phyloP scores from a whole-genome alignment of 352 stramenopile genomes.

The Globisporangium rhizosaccharum region DNA sequence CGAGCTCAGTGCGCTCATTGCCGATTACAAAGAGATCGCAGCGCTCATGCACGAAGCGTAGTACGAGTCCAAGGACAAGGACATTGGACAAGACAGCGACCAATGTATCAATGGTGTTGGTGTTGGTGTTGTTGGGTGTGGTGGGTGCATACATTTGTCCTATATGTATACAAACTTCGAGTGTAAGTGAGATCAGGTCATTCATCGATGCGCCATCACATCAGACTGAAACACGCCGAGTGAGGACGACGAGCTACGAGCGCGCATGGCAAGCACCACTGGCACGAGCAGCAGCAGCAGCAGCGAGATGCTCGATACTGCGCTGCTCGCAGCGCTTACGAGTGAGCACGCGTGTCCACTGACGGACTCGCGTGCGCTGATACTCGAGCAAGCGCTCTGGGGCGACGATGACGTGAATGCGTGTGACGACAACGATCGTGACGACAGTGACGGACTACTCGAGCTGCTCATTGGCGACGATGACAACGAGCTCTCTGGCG shows the following conservation, averaged over 20 bases:
- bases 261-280: background rate
- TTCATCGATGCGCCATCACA: background rate
- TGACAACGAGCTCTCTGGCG: background rate
- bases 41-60: slow-evolving; percentile 48
- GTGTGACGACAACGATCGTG: background rate
- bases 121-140: background rate
- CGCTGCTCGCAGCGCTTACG: slow-evolving; percentile 5
- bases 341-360: background rate
- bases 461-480: background rate
- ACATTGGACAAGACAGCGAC: background rate
- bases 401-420: slow-evolving; percentile 5
- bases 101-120: background rate
- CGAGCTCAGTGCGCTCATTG: slow-evolving; percentile 52
- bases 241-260: background rate
- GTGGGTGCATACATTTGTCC: background rate
- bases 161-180: background rate
- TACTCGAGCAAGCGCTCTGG: slow-evolving; percentile 12
- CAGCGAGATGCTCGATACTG: background rate
- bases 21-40: slow-evolving; percentile 79
- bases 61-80: too few relatives aligned
- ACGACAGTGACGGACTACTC: background rate
- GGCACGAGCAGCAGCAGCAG: too few relatives aligned
- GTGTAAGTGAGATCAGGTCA: background rate
- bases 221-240: background rate
- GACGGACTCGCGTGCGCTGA: background rate